Percentiles rank a stretch among this genome's conserved stretches.
Evolutionary conservation across 2,329 filamentous ascomycete species (phyloP).

Genomic region (Tolypocladium endophyticum): DNA sequence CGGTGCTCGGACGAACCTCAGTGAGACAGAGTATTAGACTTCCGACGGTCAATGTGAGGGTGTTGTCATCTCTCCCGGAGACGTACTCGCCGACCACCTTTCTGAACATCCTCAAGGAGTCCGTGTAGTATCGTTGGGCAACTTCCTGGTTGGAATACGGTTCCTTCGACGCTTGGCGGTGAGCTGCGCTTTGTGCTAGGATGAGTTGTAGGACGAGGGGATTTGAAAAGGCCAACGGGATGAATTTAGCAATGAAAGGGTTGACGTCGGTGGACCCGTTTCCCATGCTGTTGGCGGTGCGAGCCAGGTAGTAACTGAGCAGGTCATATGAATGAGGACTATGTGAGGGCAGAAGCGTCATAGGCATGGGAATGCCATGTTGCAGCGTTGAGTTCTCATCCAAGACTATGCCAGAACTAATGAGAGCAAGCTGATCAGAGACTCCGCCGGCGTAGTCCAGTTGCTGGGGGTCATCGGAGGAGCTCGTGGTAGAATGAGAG

Average conservation of each 20-base stretch:
- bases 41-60: constrained; percentile 29
- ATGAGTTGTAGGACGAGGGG: constrained; percentile 34
- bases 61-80: constrained; percentile 19
- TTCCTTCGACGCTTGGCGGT: constrained; percentile 22
- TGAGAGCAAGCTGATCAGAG: not conserved
- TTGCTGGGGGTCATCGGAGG: constrained; percentile 2
- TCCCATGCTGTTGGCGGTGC: constrained; percentile 34
- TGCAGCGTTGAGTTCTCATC: not conserved
- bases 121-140: constrained; percentile 23
- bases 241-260: constrained; percentile 33
- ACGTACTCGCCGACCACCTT: constrained; percentile 23
- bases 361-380: constrained; percentile 12
- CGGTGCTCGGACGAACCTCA: constrained; percentile 23
- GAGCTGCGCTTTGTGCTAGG: constrained; percentile 31
- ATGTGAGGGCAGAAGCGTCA: constrained; percentile 18
- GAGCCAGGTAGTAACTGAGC: constrained; percentile 32
- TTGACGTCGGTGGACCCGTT: constrained; percentile 35
- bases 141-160: constrained; percentile 15
- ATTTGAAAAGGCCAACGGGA: constrained; percentile 33
- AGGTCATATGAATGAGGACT: constrained; percentile 29
- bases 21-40: constrained; percentile 35
- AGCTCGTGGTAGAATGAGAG: constrained; percentile 5
- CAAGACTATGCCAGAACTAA: not conserved
- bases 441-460: not conserved
- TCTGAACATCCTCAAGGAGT: constrained; percentile 24